Evolutionary conservation across 2,329 filamentous ascomycete species (phyloP).

Genomic region (Colletotrichum gigasporum): DNA sequence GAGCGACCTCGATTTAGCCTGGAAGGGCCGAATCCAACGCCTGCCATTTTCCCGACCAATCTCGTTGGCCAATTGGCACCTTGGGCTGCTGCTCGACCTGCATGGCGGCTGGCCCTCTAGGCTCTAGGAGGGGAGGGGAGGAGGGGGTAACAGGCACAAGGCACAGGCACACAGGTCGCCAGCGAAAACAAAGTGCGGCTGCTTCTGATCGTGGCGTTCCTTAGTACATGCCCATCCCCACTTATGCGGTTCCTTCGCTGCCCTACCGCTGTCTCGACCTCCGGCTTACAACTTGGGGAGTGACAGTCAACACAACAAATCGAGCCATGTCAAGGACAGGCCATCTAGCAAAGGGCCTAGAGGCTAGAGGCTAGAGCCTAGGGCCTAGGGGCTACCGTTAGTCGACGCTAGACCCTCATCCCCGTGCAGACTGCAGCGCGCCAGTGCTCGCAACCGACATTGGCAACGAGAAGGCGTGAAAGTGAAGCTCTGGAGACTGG

Average conservation of each 20-base stretch:
- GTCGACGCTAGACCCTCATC: not conserved
- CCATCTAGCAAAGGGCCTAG: not conserved
- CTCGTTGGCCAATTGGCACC: conserved; percentile 35
- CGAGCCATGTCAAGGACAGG: conserved; percentile 9
- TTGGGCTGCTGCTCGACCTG: not conserved
- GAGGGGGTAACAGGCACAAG: not conserved
- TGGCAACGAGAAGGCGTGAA: not conserved
- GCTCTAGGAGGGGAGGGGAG: too few species aligned
- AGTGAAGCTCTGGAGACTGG: not conserved
- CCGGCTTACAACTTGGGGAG: not conserved
- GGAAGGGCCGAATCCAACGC: conserved; percentile 49
- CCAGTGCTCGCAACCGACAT: conserved; percentile 13
- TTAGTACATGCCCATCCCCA: conserved; percentile 13
- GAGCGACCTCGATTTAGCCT: conserved; percentile 50
- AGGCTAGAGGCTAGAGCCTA: too few species aligned
- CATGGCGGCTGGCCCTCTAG: conserved; percentile 3
- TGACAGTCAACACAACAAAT: not conserved
- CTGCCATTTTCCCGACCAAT: conserved; percentile 50
- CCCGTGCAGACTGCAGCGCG: conserved; percentile 5
- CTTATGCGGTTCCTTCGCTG: conserved; percentile 17
- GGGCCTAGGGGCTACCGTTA: not conserved
- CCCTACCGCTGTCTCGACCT: conserved; percentile 10
- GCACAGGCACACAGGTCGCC: conserved; percentile 30
- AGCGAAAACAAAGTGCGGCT: conserved; percentile 44
- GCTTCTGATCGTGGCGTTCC: conserved; percentile 31